These are phyloP conservation scores for Crithidia expoeki DNA, from an alignment of 208 protist species.

Conservation along the genomic window DNA sequence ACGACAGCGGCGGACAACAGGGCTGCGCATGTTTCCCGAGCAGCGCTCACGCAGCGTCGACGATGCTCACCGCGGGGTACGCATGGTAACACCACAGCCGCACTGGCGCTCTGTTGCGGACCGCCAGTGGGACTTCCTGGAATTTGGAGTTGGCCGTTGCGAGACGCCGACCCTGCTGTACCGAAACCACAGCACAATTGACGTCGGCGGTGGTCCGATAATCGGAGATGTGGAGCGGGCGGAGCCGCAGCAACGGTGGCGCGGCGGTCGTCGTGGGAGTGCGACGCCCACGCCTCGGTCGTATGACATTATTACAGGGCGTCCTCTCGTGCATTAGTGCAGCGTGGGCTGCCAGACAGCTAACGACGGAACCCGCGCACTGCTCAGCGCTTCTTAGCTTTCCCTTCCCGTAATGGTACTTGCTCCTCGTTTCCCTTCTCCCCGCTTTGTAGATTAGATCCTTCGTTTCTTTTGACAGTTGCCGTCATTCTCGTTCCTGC, in stretches of 20 bases:
- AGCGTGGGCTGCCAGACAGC: not conserved
- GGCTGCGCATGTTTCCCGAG: constrained; percentile 56
- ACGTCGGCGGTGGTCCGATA: constrained; percentile 23
- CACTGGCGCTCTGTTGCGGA: constrained; percentile 63
- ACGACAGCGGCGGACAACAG: constrained; percentile 41
- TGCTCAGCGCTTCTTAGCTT: no score
- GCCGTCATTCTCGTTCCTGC: not conserved
- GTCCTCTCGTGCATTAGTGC: constrained; percentile 25
- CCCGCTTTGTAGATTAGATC: not conserved
- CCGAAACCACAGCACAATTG: constrained; percentile 57
- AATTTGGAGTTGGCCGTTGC: constrained; percentile 36
- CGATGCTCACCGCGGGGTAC: constrained; percentile 49
- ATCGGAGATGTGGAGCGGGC: not conserved
- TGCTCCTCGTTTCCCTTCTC: no score
- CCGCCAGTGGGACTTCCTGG: constrained; percentile 50
- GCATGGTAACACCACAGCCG: constrained; percentile 57
- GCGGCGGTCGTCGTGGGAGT: constrained; percentile 39
- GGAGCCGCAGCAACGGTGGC: constrained; percentile 26
- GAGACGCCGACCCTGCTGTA: constrained; percentile 23
- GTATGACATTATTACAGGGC: constrained; percentile 78
- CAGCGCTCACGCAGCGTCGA: constrained; percentile 41
- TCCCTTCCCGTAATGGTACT: no score
- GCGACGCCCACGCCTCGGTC: constrained; percentile 37
- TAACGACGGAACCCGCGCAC: no score
- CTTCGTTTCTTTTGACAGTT: not conserved